Conservation (phyloP, 805 yeast species). For the Kodamaea hsintzibuensis region DNA sequence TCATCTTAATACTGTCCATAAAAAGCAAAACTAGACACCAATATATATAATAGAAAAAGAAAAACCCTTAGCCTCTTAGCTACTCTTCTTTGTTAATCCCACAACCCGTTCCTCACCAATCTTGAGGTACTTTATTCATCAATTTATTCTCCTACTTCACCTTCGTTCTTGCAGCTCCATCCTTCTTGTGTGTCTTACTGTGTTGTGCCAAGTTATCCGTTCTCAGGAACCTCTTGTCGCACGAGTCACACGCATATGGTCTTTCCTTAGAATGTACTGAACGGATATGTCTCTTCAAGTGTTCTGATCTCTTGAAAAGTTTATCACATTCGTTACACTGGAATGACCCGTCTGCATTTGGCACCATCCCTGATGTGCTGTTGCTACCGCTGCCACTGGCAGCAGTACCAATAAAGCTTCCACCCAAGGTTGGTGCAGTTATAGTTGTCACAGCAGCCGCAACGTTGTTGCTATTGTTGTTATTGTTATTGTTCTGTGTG, state of each 20-base stretch:
- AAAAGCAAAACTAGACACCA: constrained; percentile 2
- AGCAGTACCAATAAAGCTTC: not conserved
- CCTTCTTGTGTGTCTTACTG: constrained; percentile 37
- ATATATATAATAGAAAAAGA: not conserved
- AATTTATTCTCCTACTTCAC: not conserved
- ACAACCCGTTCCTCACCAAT: not conserved
- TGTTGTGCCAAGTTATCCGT: constrained; percentile 47
- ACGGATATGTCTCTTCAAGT: constrained; percentile 43
- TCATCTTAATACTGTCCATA: constrained; percentile 1
- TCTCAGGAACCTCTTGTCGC: constrained; percentile 45
- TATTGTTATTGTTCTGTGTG: not conserved
- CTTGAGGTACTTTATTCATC: not conserved
- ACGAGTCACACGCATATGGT: constrained; percentile 46
- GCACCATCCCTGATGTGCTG: constrained; percentile 4
- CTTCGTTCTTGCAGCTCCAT: constrained; percentile 3
- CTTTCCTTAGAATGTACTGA: constrained; percentile 47
- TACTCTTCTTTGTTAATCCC: not conserved
- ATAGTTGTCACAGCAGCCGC: not conserved
- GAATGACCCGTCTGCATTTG: constrained; percentile 22
- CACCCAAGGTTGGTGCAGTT: not conserved
- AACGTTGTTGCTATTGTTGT: not conserved
- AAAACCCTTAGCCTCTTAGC: not conserved
- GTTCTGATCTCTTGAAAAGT: constrained; percentile 45
- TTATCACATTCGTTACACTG: constrained; percentile 45
- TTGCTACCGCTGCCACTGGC: not conserved